A percentile compares a stretch with the other conserved stretches of the same genome.
These are phyloP conservation scores for Yarrowia phangngaensis DNA, from an alignment of 805 yeast genomes.

Conservation along the genomic window DNA sequence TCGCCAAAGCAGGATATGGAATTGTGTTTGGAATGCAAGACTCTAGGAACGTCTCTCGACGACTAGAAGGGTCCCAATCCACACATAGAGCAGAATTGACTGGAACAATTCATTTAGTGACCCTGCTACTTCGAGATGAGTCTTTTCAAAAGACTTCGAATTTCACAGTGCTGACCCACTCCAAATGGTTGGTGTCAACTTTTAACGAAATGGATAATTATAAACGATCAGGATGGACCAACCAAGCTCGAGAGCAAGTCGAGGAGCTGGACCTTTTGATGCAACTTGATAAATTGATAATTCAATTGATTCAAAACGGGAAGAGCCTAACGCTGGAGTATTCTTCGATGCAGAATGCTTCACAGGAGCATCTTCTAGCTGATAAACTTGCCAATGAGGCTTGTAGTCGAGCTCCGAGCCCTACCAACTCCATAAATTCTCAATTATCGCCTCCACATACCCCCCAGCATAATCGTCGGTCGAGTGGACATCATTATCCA, in stretches of 20 bases:
- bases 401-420: background rate
- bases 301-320: background rate
- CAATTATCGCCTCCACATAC: background rate
- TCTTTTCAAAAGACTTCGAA: background rate
- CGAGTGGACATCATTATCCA: too few relatives aligned
- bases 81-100: conserved; percentile 8
- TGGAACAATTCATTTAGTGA: background rate
- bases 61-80: conserved; percentile 1
- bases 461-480: background rate
- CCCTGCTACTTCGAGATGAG: background rate
- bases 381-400: conserved; percentile 15
- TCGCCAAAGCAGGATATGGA: conserved; percentile 21
- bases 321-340: background rate
- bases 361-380: conserved; percentile 3
- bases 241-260: conserved; percentile 1
- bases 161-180: background rate
- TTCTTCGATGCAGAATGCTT: conserved; percentile 11
- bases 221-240: conserved; percentile 17
- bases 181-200: conserved; percentile 5
- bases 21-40: conserved; percentile 4
- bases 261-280: conserved; percentile 7
- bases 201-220: conserved; percentile 3
- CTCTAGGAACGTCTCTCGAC: conserved; percentile 5
- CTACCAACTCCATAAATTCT: background rate
- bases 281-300: conserved; percentile 1